Conservation (phyloP, 805 yeast genomes). For the Candida berthetii region DNA sequence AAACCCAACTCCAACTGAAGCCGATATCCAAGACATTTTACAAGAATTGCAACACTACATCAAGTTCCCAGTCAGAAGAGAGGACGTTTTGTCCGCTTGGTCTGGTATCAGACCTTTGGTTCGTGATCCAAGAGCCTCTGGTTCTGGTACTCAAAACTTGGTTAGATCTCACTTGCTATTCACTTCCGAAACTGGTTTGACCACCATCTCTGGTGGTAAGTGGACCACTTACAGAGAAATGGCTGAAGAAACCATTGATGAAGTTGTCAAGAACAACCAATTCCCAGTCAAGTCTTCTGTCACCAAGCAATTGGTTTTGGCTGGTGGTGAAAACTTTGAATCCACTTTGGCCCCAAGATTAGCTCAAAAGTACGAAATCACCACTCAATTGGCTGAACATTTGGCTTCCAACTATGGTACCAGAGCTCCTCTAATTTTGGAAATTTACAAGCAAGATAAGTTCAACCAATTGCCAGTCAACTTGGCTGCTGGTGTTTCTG, state of each 20-base stretch:
- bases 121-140: conserved; percentile 62
- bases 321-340: conserved; percentile 81
- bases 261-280: conserved; percentile 47
- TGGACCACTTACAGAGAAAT: conserved; percentile 98
- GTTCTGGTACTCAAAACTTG: conserved; percentile 69
- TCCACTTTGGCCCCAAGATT: conserved; percentile 69
- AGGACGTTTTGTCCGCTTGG: conserved; percentile 94
- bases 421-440: conserved; percentile 74
- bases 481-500: conserved; percentile 36
- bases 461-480: conserved; percentile 59
- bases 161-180: conserved; percentile 86
- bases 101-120: conserved; percentile 95
- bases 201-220: conserved; percentile 94
- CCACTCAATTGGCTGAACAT: conserved; percentile 73
- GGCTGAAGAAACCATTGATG: conserved; percentile 91
- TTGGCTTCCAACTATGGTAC: conserved; percentile 86
- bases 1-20: conserved; percentile 80
- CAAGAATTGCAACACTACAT: conserved; percentile 86
- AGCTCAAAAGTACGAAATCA: conserved; percentile 70
- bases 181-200: conserved; percentile 64
- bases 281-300: conserved; percentile 34
- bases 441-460: conserved; percentile 41
- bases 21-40: conserved; percentile 82
- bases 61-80: conserved; percentile 82
- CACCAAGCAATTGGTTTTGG: conserved; percentile 43